Evolutionary conservation across 2,329 filamentous ascomycete genomes (phyloP).

Genomic region (Thermoascus crustaceus): DNA sequence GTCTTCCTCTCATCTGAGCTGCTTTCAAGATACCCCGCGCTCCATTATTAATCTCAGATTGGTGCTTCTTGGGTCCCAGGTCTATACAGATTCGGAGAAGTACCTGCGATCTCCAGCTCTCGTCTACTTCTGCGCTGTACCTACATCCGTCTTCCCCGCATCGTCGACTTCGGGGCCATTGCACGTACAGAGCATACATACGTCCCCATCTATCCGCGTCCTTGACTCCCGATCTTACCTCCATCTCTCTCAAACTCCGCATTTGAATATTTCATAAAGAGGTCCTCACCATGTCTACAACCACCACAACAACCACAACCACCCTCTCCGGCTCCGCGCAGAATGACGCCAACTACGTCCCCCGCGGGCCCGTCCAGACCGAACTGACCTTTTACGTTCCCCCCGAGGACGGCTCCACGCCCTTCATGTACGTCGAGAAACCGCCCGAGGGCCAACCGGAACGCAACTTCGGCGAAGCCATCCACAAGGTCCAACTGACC

Average conservation of each 20-base stretch:
- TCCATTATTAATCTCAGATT: no score
- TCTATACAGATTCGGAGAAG: no score
- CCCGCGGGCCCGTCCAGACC: constrained; percentile 55
- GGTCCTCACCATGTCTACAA: constrained; percentile 1
- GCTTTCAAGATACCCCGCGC: no score
- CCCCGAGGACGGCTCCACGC: constrained; percentile 51
- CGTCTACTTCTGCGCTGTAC: no score
- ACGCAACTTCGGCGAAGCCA: constrained; percentile 53
- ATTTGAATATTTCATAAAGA: neutral
- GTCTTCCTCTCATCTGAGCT: no score
- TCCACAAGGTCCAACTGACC: constrained; percentile 50
- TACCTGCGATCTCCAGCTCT: no score
- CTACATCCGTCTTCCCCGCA: no score
- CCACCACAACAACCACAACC: constrained; percentile 16
- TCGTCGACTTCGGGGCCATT: no score
- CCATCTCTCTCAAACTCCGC: neutral
- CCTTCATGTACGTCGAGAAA: constrained; percentile 60
- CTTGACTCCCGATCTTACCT: neutral
- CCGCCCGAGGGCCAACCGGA: constrained; percentile 54
- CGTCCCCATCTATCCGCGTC: neutral
- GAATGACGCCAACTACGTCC: constrained; percentile 31
- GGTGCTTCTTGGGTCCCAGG: no score
- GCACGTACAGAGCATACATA: no score
- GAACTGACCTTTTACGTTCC: constrained; percentile 58
- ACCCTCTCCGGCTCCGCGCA: constrained; percentile 17